Percentiles rank a stretch among this genome's conserved stretches.
Evolutionary conservation across 345 rosid species (phyloP).

Genomic region (Populus davidiana): DNA sequence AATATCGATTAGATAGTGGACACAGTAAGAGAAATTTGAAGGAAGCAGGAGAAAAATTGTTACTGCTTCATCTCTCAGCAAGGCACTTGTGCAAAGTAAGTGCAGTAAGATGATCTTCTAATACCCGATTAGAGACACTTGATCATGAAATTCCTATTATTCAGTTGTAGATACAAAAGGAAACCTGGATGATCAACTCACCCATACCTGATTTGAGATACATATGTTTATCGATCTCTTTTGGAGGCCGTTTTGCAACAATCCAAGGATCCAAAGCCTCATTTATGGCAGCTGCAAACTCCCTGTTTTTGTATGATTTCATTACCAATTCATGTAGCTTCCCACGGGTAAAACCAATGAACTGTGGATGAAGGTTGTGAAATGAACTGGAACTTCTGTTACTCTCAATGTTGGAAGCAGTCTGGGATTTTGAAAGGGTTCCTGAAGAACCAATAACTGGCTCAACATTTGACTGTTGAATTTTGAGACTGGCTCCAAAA

Average conservation of each 20-base stretch:
- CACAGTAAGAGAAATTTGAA: neutral
- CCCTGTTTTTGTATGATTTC: slow-evolving; percentile 93
- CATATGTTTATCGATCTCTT: slow-evolving; percentile 69
- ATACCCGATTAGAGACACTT: neutral
- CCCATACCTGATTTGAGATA: slow-evolving; percentile 79
- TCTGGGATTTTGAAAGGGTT: slow-evolving; percentile 30
- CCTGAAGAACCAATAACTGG: slow-evolving; percentile 41
- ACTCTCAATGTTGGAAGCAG: slow-evolving; percentile 27
- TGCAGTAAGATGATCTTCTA: neutral
- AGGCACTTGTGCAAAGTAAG: neutral
- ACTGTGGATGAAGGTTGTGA: slow-evolving; percentile 80
- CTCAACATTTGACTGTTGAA: slow-evolving; percentile 29
- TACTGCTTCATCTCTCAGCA: neutral
- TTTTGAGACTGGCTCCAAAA: slow-evolving; percentile 41
- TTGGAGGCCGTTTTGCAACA: slow-evolving; percentile 86
- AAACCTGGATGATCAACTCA: neutral
- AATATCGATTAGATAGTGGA: neutral
- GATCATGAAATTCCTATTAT: neutral
- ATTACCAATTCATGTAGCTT: slow-evolving; percentile 92
- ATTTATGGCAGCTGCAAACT: slow-evolving; percentile 91
- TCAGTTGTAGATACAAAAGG: neutral
- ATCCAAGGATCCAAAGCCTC: slow-evolving; percentile 99
- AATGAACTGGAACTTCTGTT: slow-evolving; percentile 39
- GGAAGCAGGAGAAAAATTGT: neutral
- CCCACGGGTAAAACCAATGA: slow-evolving; percentile 86